Conservation (phyloP, 805 yeast genomes). For the Maudiozyma bulderi region DNA sequence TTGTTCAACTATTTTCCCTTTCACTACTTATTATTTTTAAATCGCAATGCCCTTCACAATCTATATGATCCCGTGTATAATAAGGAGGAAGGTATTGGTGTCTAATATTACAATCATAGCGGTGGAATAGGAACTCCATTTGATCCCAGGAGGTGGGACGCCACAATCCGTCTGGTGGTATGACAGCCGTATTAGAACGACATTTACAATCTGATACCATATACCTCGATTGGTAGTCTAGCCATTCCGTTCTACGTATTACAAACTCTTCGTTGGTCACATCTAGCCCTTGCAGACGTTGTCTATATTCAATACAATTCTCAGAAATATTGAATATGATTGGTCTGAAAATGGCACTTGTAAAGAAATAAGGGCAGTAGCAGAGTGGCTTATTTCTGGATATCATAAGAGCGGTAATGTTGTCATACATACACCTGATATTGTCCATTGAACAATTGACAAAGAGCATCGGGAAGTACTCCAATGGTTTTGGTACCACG, state of each 20-base stretch:
- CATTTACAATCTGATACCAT: neutral
- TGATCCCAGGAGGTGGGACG: too few relatives aligned
- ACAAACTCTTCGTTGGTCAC: neutral
- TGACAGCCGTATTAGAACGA: neutral
- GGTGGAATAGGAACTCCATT: too few relatives aligned
- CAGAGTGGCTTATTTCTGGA: neutral
- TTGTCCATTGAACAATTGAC: neutral
- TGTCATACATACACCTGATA: neutral
- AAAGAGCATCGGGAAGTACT: neutral
- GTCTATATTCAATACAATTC: neutral
- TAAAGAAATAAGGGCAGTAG: neutral
- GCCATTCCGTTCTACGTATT: neutral
- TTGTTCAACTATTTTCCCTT: too few relatives aligned
- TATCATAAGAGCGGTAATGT: neutral
- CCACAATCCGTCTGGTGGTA: neutral
- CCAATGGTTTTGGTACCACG: neutral
- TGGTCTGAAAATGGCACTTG: neutral
- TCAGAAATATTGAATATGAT: neutral
- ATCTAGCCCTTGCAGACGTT: neutral
- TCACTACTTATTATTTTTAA: too few relatives aligned
- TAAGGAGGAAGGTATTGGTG: too few relatives aligned
- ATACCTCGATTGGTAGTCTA: neutral
- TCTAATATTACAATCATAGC: too few relatives aligned
- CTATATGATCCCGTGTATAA: too few relatives aligned
- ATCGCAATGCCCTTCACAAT: too few relatives aligned